Conservation (phyloP, 768 basidiomycete genomes). For the Kwoniella pini region DNA sequence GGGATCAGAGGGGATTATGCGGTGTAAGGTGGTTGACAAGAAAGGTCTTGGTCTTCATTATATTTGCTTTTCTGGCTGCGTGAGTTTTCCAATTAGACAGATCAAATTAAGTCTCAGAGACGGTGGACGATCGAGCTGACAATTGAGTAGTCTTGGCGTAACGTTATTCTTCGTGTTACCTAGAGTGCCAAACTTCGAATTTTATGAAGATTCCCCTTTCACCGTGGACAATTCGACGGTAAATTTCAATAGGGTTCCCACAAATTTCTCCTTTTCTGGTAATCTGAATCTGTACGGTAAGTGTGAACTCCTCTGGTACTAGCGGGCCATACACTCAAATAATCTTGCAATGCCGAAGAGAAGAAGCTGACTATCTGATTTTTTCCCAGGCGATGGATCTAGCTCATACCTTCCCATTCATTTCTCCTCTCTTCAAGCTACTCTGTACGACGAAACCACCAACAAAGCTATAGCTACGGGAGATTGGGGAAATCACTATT, state of each 20-base stretch:
- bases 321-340: too few species aligned
- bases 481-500: conserved; percentile 61
- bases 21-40: conserved; percentile 73
- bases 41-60: conserved; percentile 62
- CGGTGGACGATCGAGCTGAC: too few species aligned
- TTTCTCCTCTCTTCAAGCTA: conserved; percentile 67
- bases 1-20: conserved; percentile 76
- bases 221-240: conserved; percentile 54
- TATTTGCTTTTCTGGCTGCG: conserved; percentile 65
- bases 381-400: conserved; percentile 63
- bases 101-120: too few species aligned
- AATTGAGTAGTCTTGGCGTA: conserved; percentile 62
- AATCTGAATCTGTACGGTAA: conserved; percentile 66
- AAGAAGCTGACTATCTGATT: background rate
- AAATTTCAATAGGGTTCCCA: conserved; percentile 73
- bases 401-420: conserved; percentile 75
- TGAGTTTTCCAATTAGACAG: conserved; percentile 64
- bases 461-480: conserved; percentile 69
- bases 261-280: conserved; percentile 88
- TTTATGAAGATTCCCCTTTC: conserved; percentile 66
- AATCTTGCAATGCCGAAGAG: background rate
- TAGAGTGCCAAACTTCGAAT: conserved; percentile 71
- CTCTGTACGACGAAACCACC: conserved; percentile 70
- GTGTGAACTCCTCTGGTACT: too few species aligned
- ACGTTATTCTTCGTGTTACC: conserved; percentile 78